Percentiles rank a stretch among this genome's conserved stretches.
phyloP scores from a whole-genome alignment of 805 yeast genomes.

The Myxozyma kluyveri region DNA sequence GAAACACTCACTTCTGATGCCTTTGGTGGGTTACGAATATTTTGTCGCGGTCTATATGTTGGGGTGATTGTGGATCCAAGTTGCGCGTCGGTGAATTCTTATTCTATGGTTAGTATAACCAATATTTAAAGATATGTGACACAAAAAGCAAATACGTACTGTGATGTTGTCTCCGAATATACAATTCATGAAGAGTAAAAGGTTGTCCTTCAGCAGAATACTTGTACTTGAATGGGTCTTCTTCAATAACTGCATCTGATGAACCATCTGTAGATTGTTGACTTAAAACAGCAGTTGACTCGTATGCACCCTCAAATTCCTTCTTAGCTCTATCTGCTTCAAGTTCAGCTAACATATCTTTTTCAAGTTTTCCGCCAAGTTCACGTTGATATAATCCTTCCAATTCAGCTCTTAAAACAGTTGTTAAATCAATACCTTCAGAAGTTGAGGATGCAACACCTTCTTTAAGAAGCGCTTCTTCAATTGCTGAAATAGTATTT shows the following conservation, averaged over 20 bases:
- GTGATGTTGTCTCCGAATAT: conserved; percentile 25
- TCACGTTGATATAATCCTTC: neutral
- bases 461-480: neutral
- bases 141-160: conserved; percentile 16
- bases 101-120: neutral
- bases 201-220: conserved; percentile 5
- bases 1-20: conserved; percentile 56
- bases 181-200: conserved; percentile 16
- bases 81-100: neutral
- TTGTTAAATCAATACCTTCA: neutral
- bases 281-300: neutral
- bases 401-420: neutral
- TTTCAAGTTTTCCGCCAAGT: neutral
- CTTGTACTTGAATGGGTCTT: neutral
- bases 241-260: neutral
- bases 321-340: neutral
- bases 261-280: neutral
- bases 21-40: conserved; percentile 6
- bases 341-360: neutral
- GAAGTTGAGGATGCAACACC: too few species aligned
- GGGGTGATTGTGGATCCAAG: conserved; percentile 9
- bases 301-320: neutral
- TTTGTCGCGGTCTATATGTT: conserved; percentile 13
- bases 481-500: neutral
- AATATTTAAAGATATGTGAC: neutral